Conservation (phyloP, 768 basidiomycete species). For the Tylopilus sp. region DNA sequence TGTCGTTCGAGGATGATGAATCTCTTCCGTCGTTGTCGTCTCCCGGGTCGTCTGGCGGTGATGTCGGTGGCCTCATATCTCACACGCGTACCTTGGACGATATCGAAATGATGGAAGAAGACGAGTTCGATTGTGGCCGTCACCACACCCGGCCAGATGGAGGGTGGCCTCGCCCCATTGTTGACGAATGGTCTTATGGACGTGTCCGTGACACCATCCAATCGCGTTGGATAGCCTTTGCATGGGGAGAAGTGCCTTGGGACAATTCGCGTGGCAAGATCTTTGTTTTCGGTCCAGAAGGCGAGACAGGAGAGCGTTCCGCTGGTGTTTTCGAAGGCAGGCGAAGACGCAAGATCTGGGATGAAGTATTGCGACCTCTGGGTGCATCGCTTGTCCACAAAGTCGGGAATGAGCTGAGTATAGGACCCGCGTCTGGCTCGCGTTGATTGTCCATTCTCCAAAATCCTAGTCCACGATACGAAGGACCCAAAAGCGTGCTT, state of each 20-base stretch:
- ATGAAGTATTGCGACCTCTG: slow-evolving; percentile 61
- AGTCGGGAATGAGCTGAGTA: slow-evolving; percentile 67
- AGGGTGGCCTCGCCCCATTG: slow-evolving; percentile 54
- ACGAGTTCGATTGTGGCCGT: slow-evolving; percentile 15
- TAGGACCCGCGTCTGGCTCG: slow-evolving; percentile 48
- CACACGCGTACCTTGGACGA: slow-evolving; percentile 23
- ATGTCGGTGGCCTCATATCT: slow-evolving; percentile 12
- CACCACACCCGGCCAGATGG: slow-evolving; percentile 19
- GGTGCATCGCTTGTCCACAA: slow-evolving; percentile 69
- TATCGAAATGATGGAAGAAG: slow-evolving; percentile 25
- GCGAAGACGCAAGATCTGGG: slow-evolving; percentile 58
- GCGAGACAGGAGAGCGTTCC: slow-evolving; percentile 73
- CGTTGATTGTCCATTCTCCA: slow-evolving; percentile 14
- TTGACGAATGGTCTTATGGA: slow-evolving; percentile 63
- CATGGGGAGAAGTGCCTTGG: slow-evolving; percentile 73
- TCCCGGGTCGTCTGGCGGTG: slow-evolving; percentile 26
- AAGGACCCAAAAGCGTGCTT: slow-evolving; percentile 8
- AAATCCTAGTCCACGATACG: no score
- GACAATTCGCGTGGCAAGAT: slow-evolving; percentile 51
- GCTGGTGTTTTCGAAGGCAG: slow-evolving; percentile 62
- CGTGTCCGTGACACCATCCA: slow-evolving; percentile 72
- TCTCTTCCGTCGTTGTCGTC: slow-evolving; percentile 28
- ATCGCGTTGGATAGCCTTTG: slow-evolving; percentile 71
- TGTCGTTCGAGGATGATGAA: slow-evolving; percentile 35
- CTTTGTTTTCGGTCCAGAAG: slow-evolving; percentile 80